Percentiles rank a stretch among this genome's conserved stretches.
phyloP scores from a whole-genome alignment of 192 early-diverging fungal species.

The Backusella morwellensis region DNA sequence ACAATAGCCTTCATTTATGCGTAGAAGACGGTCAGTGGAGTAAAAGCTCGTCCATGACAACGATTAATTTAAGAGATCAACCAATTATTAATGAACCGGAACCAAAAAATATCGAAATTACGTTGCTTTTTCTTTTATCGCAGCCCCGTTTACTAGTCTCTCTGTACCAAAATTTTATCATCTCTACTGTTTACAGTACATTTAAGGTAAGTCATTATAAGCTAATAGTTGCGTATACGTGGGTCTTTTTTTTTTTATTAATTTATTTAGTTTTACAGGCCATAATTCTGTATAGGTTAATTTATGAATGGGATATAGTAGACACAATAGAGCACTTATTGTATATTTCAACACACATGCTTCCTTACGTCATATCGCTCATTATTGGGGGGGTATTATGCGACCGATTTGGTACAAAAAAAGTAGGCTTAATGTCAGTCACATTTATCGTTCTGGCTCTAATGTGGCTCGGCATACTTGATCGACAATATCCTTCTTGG shows the following conservation, averaged over 20 bases:
- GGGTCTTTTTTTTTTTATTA: background rate
- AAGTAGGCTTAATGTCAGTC: background rate
- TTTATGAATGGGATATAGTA: background rate
- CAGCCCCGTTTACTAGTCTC: background rate
- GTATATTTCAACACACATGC: background rate
- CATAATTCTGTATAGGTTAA: background rate
- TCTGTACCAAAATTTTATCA: background rate
- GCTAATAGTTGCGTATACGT: background rate
- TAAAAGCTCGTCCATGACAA: constrained; percentile 9
- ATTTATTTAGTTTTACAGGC: background rate
- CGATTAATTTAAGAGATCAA: constrained; percentile 4
- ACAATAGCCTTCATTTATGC: background rate
- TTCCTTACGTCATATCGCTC: background rate
- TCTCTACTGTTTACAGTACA: background rate
- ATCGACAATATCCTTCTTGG: background rate
- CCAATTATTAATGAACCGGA: background rate
- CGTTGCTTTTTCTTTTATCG: background rate
- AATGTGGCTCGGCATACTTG: background rate
- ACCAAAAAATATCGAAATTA: background rate
- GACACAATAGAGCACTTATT: background rate
- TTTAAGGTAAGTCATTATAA: background rate
- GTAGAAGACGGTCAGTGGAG: constrained; percentile 4
- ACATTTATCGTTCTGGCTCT: background rate
- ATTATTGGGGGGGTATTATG: background rate
- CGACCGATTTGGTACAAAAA: constrained; percentile 5